Base-by-base conservation (phyloP, 805 yeast genomes). In the Lachancea dasiensis region DNA sequence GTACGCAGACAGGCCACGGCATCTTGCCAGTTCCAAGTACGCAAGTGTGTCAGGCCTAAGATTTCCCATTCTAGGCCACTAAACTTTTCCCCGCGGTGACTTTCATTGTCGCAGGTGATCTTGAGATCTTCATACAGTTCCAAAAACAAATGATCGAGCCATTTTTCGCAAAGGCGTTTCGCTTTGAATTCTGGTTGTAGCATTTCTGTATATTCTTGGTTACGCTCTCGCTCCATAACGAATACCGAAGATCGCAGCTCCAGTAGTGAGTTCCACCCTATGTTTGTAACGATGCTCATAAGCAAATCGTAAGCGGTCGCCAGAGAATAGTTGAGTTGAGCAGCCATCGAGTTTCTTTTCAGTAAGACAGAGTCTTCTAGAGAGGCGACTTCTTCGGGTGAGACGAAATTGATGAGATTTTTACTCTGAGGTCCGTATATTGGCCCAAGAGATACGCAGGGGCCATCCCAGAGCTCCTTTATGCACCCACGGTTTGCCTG, bases 191-290 rank as follows among this genome's bases (percentile, higher is more conserved):
- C 45, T 11, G 44, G 36, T n/a, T 52, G 54, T 8, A 52, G 34
- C 18, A 24, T 41, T 8, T 41, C 44, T 7, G 41, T 37, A 20
- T 26, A 18, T 1, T 28, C 28, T 11, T 18, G 10, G n/a, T 25
- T 17, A 48, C 77, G 77, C 52, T 83, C 90, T 27, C 73, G 77
- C 51, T 79, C 85, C 87, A 90, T 90, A 7, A 86, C 76, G 61
- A 90, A 90, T 0, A 83, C 78, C 14, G 69, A 64, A 1, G 87
- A 76, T 41, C 95, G 75, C 26, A 79, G 52, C 40, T 68, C 65
- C 47, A 89, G 68, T 24, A 86, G 59, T 24, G 71, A 74, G 48
- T 85, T 86, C 98, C 98, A 90, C 3, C 96, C 96, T 27, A 79
- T 65, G 17, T 69, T 62, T 14, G 79, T 71, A 3, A 79, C 76